Base-by-base conservation (phyloP, 225 moss, liverwort and hornwort species). In the Physcomitrium patens region DNA sequence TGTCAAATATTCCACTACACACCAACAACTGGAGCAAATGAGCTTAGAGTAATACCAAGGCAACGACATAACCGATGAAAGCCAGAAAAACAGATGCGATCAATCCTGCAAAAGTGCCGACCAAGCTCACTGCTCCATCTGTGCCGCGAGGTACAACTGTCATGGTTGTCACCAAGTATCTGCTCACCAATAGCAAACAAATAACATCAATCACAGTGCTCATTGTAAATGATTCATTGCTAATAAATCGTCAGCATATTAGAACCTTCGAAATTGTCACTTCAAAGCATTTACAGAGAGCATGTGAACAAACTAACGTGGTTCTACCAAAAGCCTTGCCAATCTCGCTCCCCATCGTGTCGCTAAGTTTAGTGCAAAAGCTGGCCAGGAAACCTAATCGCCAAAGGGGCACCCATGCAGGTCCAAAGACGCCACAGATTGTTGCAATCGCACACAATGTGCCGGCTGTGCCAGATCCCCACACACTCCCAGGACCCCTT, bases 321-420 rank as follows among this genome's bases (percentile, higher is more conserved):
- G 92, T 94, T 87, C 94, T 87, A 63, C 96, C 94, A 65, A 92
- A 97, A 47, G 92, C 96, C 82, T 97, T 97, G 65, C 96, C 96
- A 74, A 97, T 93, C 88, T 97, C 96, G 73, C 92, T 97, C 11
- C 90, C 94, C 70, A 94, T 90, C 0, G 94, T 97, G 73, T 97
- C 96, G 74, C 96, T 97, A 31, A 97, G 82, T 76, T 97, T 97
- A 49, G 96, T 94, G 86, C 96, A 97, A 78, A 97, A 92, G 73
- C 96, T 97, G 44, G 96, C 94, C 67, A 97, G 70, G 58, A 94
- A 97, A 5, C 96, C 96, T 73, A 97, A 76, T 65, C 81, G 71
- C 96, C 96, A 97, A 14, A 92, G 75, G 23, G 79, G 60, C 74
- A 65, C 51, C 77, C 87, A 77, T 16, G 72, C 82, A 1, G 88